Base-by-base conservation (phyloP, 106 monocot species). In the Dendrobium huoshanense region DNA sequence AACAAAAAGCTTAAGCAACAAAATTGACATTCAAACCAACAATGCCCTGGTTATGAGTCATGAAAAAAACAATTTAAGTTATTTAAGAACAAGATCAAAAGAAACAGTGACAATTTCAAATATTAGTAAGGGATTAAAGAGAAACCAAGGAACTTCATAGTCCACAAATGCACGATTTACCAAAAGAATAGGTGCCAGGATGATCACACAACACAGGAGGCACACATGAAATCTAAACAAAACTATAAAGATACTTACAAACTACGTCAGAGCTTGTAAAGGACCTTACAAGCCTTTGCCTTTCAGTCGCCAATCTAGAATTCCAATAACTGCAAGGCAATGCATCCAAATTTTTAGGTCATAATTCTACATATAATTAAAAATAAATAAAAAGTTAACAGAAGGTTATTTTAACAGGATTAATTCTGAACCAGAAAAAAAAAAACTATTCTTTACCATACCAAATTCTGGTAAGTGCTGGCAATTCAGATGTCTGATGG, bases 281-380 rank as follows among this genome's bases (percentile, higher is more conserved):
- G 56, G 73, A 77, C 81, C 74, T 40, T 17, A 99, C 25, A 31
- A 99, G 90, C 79, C 99, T 91, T 79, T 91, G 95, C 56, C 99
- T 95, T 82, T 99, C 99, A 81, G 89, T 88, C 58, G 90, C 89
- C 78, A 99, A 82, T 55, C 87, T 87, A 83, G 99, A 99, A 86
- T 93, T 99, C 99, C 95, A 99, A 81, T 95, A 98, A 37, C 96
- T 96, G 83, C 85, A 89, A 25, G 25, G 20, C 51, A 41, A 81
- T 25, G 41, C 55, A 82, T 27, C 13, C 7, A 77, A 77, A 33
- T 22, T 43, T 56, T 75, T 7, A 82, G 56, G 11, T 37, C 5
- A 22, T 5, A 11, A 20, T 27, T 75, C 43, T 4, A 74, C 43
- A 37, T 37, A 70, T 70, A 22, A 61, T 61, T 33, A 70, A 37